Conservation (phyloP, 129 eudicot species). For the Lonicera japonica region DNA sequence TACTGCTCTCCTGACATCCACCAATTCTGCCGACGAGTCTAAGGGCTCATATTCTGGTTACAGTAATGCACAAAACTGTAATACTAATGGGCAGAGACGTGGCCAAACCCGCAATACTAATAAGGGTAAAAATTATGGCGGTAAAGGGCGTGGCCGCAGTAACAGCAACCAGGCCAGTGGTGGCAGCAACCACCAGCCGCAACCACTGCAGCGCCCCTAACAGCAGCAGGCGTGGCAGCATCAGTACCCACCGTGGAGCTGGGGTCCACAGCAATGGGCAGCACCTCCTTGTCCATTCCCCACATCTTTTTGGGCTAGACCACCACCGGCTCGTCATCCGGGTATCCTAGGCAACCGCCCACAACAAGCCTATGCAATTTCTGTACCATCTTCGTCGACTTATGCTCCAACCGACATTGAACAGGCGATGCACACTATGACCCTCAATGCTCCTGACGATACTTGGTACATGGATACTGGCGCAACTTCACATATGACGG, state of each 20-base stretch:
- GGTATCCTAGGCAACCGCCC: neutral
- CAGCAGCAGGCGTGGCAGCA: neutral
- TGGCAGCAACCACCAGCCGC: too few species aligned
- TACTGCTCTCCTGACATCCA: neutral
- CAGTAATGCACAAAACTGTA: neutral
- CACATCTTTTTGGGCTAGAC: neutral
- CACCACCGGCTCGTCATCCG: neutral
- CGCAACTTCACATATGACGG: constrained; percentile 9
- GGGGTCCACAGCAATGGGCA: neutral
- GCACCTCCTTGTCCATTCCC: constrained; percentile 1
- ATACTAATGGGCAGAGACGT: neutral
- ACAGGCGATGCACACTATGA: neutral
- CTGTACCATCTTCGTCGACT: neutral
- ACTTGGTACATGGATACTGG: constrained; percentile 7
- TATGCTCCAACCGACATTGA: constrained; percentile 3
- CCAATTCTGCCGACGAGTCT: neutral
- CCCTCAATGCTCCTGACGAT: neutral
- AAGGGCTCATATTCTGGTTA: neutral
- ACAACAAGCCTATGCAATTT: neutral
- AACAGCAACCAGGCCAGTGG: neutral
- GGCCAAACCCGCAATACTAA: neutral
- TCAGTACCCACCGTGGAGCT: neutral
- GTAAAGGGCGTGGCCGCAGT: neutral
- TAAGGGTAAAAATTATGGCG: neutral
- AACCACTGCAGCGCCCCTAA: too few species aligned